These are phyloP conservation scores for Stygiomarasmius scandens DNA, from an alignment of 1,284 basidiomycete species.

Conservation along the genomic window DNA sequence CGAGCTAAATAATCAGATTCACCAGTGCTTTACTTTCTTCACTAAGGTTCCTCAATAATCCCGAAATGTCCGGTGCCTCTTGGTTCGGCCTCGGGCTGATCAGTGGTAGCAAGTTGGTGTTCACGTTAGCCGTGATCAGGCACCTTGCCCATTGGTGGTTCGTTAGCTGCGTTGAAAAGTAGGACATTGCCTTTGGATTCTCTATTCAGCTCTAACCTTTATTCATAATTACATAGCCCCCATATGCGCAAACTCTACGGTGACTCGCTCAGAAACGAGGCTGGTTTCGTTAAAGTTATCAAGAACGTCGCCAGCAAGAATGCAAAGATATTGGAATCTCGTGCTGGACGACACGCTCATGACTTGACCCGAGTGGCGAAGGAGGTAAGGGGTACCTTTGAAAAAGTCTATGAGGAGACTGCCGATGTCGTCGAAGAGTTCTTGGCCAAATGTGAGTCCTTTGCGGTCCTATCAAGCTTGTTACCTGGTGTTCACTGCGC, in stretches of 20 bases:
- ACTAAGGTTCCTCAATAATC: slow-evolving; percentile 89
- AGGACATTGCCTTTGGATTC: neutral
- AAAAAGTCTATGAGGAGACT: slow-evolving; percentile 93
- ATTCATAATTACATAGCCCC: slow-evolving; percentile 56
- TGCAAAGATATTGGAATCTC: slow-evolving; percentile 68
- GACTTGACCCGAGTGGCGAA: slow-evolving; percentile 80
- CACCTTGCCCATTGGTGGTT: slow-evolving; percentile 93
- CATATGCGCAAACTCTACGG: slow-evolving; percentile 98
- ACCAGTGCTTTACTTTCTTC: neutral
- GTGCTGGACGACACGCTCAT: slow-evolving; percentile 70
- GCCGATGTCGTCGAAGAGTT: slow-evolving; percentile 92
- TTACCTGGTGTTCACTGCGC: slow-evolving; percentile 25
- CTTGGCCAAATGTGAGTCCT: slow-evolving; percentile 77
- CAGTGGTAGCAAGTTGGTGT: slow-evolving; percentile 86
- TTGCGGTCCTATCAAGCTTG: neutral
- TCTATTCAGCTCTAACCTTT: slow-evolving; percentile 8
- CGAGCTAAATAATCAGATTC: neutral
- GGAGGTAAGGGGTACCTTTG: slow-evolving; percentile 91
- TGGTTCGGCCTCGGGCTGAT: slow-evolving; percentile 94
- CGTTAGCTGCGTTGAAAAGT: slow-evolving; percentile 87
- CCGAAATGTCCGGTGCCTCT: slow-evolving; percentile 95
- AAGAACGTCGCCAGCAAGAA: slow-evolving; percentile 88
- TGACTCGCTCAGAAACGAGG: slow-evolving; percentile 89
- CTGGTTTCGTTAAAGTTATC: slow-evolving; percentile 95
- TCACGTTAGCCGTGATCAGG: slow-evolving; percentile 82